Evolutionary conservation across 2,329 filamentous ascomycete genomes (phyloP), one percentile per base, ranked within the genome.

Genomic region (Aspergillus melleus): DNA sequence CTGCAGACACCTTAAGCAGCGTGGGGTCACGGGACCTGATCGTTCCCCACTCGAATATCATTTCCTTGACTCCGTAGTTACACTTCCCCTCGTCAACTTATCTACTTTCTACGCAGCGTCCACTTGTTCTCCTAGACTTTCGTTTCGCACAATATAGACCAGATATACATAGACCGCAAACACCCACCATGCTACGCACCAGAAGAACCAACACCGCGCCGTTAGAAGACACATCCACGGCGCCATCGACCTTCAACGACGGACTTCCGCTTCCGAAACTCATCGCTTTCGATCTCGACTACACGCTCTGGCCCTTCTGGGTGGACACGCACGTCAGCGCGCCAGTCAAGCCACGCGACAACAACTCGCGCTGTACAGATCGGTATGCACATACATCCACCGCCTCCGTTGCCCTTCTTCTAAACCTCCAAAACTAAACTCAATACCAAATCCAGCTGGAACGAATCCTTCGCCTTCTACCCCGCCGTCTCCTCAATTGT

Each of bases 291-390:
- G 95, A 98, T 75, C 86, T 98, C 63, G 94, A 98, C 82, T 98
- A 97, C 82, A 98, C 95, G 0, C 83, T 98, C n/a, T 98, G 94
- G 95, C 92, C 93, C 4, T 97, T 97, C 79, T 98, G 94, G 94
- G 89, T 96, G 1, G 95, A 98, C 80, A 96, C 92, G 3, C 93
- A 97, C 77, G 90, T 95, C 68, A 86, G 87, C 24, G 84, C 87
- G 6, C 93, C 92, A 0, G 78, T 96, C 53, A 88, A 87, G 63
- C 81, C 86, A 53, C 83, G 81, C 65, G 85, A 87, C 62, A 77
- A 79, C 61, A 79, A 79, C 62, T 78, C 78, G 29, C 77, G 77
- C 60, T 76, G 73, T 30, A 74, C 76, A 5, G 78, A 80, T 62
- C 71, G 72, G 78, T n/a, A n/a, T n/a, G n/a, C n/a, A n/a, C n/a